Conservation (phyloP, 257 asterid species). For the Nicotiana attenuata region DNA sequence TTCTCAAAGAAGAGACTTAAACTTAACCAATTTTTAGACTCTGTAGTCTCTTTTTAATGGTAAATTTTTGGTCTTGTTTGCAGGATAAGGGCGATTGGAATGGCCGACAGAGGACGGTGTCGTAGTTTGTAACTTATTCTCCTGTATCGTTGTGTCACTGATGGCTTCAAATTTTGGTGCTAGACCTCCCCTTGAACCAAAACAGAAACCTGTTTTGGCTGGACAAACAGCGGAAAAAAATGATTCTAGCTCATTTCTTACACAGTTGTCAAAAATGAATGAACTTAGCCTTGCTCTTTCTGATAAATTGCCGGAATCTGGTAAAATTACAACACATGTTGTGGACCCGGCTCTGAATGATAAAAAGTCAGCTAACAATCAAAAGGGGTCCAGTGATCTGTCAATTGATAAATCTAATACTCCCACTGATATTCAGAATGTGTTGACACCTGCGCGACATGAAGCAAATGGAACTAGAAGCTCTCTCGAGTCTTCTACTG, state of each 20-base stretch:
- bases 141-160: neutral
- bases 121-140: conserved; percentile 6
- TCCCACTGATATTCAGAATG: conserved; percentile 17
- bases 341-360: neutral
- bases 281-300: conserved; percentile 3
- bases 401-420: conserved; percentile 22
- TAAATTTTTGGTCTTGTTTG: neutral
- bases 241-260: conserved; percentile 9
- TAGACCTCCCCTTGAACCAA: conserved; percentile 10
- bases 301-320: conserved; percentile 20
- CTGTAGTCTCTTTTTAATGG: neutral
- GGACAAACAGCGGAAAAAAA: conserved; percentile 11
- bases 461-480: conserved; percentile 14
- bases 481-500: conserved; percentile 17
- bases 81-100: neutral
- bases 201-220: conserved; percentile 8
- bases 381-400: neutral
- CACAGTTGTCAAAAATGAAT: conserved; percentile 9
- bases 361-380: conserved; percentile 4
- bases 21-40: neutral
- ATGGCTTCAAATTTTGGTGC: conserved; percentile 26
- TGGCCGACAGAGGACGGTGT: neutral
- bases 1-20: neutral
- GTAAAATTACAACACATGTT: neutral
- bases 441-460: conserved; percentile 12